Base-by-base conservation (phyloP, 2,329 filamentous ascomycete species). In the Fusarium duplospermum region DNA sequence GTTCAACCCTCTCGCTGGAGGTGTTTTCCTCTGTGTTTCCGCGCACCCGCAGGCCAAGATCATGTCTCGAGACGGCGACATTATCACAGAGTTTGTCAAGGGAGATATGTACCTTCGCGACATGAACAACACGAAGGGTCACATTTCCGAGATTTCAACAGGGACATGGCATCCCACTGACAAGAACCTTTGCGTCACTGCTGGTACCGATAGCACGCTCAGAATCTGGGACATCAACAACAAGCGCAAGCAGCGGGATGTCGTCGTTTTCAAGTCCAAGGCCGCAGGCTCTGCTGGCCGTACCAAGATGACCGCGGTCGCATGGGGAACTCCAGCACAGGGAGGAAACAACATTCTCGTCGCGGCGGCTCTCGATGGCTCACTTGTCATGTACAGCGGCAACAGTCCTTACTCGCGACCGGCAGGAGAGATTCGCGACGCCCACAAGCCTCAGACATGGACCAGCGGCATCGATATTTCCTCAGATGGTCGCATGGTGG, bases 101-200 rank as follows among this genome's bases (percentile, higher is more conserved):
- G 96, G 96, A 54, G 96, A 99, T 81, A 98, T 98, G 95, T 99
- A 99, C 79, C 85, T 99, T 75, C 90, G 96, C 64, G 96, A 99
- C 82, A 97, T 98, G 93, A 91, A 98, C 83, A 95, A 98, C 81
- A 99, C 96, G 6, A 98, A 98, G 81, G 96, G 96, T 2, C 96
- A 99, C 83, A 92, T 98, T 62, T 95, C 95, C 5, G 96, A 98
- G 83, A 90, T 98, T 45, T 95, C 94, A 4, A 93, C 92, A 24
- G 96, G 94, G 24, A 93, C 93, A 42, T 99, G 96, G 96, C 94
- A 96, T 82, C 96, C 96, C 1, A 92, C 91, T 3, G 92, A 98
- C 81, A 92, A 89, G 79, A 95, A 98, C 75, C 78, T 95, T 1
- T 97, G 94, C 80, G 92, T 96, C 29, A 99, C 96, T 2, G 95